Evolutionary conservation across 1,284 basidiomycete genomes (phyloP), one percentile per base, ranked within the genome.

Genomic region (Cutaneotrichosporon mucoides): DNA sequence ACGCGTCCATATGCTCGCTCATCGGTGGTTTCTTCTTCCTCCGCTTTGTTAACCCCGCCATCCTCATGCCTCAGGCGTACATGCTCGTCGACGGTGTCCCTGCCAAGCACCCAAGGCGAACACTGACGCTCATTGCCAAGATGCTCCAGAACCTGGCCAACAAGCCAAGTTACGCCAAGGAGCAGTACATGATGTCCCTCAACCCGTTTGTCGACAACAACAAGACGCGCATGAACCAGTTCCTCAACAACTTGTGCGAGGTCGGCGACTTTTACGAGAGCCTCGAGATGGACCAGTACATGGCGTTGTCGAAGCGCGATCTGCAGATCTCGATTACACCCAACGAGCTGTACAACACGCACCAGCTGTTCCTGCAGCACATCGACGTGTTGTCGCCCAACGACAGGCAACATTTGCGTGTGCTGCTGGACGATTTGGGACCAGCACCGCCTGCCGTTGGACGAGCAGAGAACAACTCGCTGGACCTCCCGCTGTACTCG

Each of bases 21-120:
- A 99, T 99, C 69, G 96, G 96, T 56, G 95, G 95, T 16, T 99
- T 99, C 82, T 99, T 99, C 84, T 99, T 99, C 84, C 85, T 99
- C 61, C 90, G 96, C 11, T 99, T 99, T 80, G 97, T 99, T 82
- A 99, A 99, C 73, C 96, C 96, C 2, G 96, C 96, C n/a, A 93
- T 99, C 66, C 96, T 99, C 59, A 98, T 96, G 2, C 96, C 96
- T 0, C 96, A 99, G 76, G 95, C 96, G 24, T 99, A 99, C 78
- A 98, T 99, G 95, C 86, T 99, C 51, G 94, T 99, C 43, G 94
- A 98, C 72, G 91, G 90, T 49, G 89, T 95, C 16, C 96, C 96
- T 0, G 93, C 96, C 8, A 98, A 97, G 79, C 92, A 98, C 75
- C 94, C 95, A 33, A 84, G 96, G 53, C 85, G 96, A 68, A 99